Evolutionary conservation across 345 rosid genomes (phyloP).

Genomic region (Lepidium didymum): DNA sequence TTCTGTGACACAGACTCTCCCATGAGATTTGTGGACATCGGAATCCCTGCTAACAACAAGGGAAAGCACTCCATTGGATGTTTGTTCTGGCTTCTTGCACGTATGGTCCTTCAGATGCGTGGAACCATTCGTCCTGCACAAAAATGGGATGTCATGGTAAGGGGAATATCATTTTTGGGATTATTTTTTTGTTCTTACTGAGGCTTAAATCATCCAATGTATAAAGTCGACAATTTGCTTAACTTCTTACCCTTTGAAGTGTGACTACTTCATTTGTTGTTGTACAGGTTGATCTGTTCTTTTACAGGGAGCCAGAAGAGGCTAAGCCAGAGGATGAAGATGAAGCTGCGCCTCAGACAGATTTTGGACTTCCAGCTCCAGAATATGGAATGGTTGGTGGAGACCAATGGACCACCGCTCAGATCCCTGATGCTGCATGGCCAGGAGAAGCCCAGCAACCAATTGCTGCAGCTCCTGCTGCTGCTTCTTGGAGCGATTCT

Average conservation of each 20-base stretch:
- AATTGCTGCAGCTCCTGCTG: conserved; percentile 50
- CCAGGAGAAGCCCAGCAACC: conserved; percentile 47
- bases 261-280: not conserved
- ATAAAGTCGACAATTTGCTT: not conserved
- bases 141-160: conserved; percentile 86
- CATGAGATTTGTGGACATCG: conserved; percentile 83
- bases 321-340: conserved; percentile 57
- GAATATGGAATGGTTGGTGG: conserved; percentile 39
- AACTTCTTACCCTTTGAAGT: not conserved
- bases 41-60: conserved; percentile 95
- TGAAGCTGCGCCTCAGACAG: conserved; percentile 30
- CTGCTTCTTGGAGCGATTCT: conserved; percentile 37
- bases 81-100: conserved; percentile 88
- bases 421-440: conserved; percentile 55
- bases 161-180: not conserved
- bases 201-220: not conserved
- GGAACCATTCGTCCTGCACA: conserved; percentile 72
- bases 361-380: conserved; percentile 31
- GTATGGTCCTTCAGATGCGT: conserved; percentile 98
- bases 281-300: conserved; percentile 62
- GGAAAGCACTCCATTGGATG: conserved; percentile 97
- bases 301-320: conserved; percentile 80
- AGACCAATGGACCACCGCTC: conserved; percentile 54
- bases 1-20: conserved; percentile 98
- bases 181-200: not conserved